These are phyloP conservation scores for Amaranthus tricolor DNA, from an alignment of 179 eudicot genomes.

Conservation along the genomic window DNA sequence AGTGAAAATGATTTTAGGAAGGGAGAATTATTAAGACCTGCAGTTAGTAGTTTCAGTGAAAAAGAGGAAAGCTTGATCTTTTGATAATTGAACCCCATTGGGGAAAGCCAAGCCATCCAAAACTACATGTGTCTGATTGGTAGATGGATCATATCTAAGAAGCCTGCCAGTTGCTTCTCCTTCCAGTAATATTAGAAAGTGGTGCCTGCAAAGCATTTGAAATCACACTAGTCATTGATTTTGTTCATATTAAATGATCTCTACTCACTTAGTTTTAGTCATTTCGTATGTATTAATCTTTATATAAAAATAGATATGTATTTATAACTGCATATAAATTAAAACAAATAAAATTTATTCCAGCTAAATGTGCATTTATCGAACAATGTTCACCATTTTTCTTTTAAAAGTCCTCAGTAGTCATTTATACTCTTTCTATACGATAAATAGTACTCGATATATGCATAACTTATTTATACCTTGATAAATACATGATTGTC, in stretches of 20 bases:
- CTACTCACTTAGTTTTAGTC: no score
- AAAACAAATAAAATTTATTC: neutral
- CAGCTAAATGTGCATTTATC: no score
- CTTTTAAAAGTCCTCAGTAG: no score
- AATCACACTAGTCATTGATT: neutral
- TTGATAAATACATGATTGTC: no score
- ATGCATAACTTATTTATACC: no score
- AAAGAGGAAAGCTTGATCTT: conserved; percentile 68
- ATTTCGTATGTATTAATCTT: no score
- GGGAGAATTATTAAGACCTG: conserved; percentile 20
- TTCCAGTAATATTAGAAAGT: conserved; percentile 74
- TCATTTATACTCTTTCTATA: no score
- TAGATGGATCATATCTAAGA: conserved; percentile 79
- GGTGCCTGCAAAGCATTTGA: conserved; percentile 43
- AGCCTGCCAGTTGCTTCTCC: conserved; percentile 90
- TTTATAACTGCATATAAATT: neutral
- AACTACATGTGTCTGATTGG: conserved; percentile 67
- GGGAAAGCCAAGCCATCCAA: conserved; percentile 81
- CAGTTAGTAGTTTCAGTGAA: conserved; percentile 72
- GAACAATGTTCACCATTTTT: no score
- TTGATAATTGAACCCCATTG: conserved; percentile 82
- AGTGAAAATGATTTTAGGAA: neutral
- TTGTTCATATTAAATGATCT: neutral
- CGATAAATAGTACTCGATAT: no score
- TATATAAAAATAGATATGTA: neutral